Evolutionary conservation across 352 stramenopile species (phyloP).

Genomic region (Thraustochytrium striatum): DNA sequence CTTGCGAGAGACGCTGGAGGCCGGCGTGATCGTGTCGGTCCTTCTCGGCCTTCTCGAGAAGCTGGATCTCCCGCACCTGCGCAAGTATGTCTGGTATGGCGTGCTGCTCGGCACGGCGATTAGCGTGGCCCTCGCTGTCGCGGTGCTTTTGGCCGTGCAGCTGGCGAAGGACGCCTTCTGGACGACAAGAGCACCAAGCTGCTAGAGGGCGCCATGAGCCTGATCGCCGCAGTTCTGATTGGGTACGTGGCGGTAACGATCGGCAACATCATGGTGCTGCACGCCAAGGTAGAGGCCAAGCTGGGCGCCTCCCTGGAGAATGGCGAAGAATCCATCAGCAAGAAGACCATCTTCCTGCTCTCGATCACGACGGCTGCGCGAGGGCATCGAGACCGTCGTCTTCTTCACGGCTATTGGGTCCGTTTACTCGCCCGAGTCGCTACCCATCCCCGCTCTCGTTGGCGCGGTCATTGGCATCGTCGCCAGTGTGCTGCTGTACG

Average conservation of each 20-base stretch:
- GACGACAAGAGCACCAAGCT: constrained; percentile 33
- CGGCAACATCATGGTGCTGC: constrained; percentile 51
- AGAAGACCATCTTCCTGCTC: constrained; percentile 35
- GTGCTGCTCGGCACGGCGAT: not conserved
- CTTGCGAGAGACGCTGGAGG: constrained; percentile 50
- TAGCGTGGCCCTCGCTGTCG: constrained; percentile 19
- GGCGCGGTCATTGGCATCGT: constrained; percentile 51
- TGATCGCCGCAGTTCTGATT: constrained; percentile 51
- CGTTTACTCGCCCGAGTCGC: constrained; percentile 28
- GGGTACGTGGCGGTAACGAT: constrained; percentile 50
- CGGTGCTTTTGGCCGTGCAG: constrained; percentile 51
- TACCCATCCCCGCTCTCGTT: constrained; percentile 55
- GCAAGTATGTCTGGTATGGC: constrained; percentile 53
- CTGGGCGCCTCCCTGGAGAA: no score
- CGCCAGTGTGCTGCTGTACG: constrained; percentile 52
- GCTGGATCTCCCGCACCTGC: constrained; percentile 49
- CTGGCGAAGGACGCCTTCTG: constrained; percentile 51
- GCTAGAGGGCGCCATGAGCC: constrained; percentile 50
- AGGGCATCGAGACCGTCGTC: constrained; percentile 58
- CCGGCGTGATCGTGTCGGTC: constrained; percentile 53
- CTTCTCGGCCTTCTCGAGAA: constrained; percentile 53
- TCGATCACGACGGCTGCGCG: constrained; percentile 53
- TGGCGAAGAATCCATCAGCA: not conserved
- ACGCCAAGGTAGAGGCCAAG: constrained; percentile 51
- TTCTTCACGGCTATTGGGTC: constrained; percentile 51